Base-by-base conservation (phyloP, 768 basidiomycete species). In the Suillus paluster region DNA sequence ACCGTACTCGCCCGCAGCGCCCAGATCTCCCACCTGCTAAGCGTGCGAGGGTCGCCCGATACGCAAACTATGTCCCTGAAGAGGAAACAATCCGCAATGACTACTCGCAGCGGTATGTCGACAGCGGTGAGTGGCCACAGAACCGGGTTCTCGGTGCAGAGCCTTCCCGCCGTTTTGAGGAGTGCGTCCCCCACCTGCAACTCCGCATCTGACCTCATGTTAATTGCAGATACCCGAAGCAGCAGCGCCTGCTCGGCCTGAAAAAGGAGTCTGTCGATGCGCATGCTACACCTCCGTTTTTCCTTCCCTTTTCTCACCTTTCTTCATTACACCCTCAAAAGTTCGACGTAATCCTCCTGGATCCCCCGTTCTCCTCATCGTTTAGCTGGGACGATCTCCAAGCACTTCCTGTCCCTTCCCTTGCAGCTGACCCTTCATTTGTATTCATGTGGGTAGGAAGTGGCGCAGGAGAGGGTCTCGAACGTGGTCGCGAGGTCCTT, bases 61-160 rank as follows among this genome's bases (percentile, higher is more conserved):
- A 93, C 66, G 72, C 73, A 38, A 95, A 96, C 70, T 96, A 97
- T 66, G 83, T 95, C 17, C 89, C 92, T 1, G 94, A 95, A 64
- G 97, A 99, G 71, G 97, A 99, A 74, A 98, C 95, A 0, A 92
- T 99, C 48, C 84, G 97, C 53, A 99, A 97, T 68, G 96, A 99
- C 78, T 95, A 96, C 71, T 93, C 91, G 0, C 90, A 91, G 74
- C 80, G 90, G 65, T 98, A 97, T 74, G 94, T 96, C 38, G 89
- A 93, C 68, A 84, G 91, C 2, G 96, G 95, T 11, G 91, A 93
- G 65, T 95, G 95, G 89, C 94, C 95, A 2, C 95, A 97, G 77
- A 89, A 97, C 69, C 94, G 89, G 86, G 91, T 99, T 10, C 78
- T 94, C 9, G 96, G 95, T 23, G 92, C 94, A 6, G 92, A 91